These are phyloP conservation scores for Paraconiothyrium brasiliense DNA, from an alignment of 2,329 filamentous ascomycete species.

Conservation along the genomic window DNA sequence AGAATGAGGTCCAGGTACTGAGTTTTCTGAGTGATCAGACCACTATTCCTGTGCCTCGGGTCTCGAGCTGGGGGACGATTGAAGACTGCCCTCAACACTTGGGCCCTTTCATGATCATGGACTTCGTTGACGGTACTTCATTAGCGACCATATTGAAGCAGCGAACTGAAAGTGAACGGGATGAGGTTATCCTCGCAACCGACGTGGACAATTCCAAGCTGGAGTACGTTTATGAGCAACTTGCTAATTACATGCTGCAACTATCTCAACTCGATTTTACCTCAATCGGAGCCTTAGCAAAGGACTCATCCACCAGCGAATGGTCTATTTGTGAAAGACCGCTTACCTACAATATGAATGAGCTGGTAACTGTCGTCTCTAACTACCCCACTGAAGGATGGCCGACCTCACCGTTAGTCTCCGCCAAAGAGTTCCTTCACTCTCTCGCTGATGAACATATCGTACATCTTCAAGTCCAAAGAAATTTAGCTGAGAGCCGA, in stretches of 20 bases:
- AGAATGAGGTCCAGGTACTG: slow-evolving; percentile 29
- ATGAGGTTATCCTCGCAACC: slow-evolving; percentile 25
- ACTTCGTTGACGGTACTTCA: slow-evolving; percentile 29
- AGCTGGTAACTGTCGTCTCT: slow-evolving; percentile 34
- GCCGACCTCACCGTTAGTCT: slow-evolving; percentile 37
- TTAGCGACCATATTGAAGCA: slow-evolving; percentile 28
- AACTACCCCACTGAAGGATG: slow-evolving; percentile 43
- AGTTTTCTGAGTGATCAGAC: slow-evolving; percentile 27
- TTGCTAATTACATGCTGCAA: slow-evolving; percentile 28
- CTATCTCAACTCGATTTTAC: slow-evolving; percentile 25
- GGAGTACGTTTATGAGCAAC: slow-evolving; percentile 29
- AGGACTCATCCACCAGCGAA: slow-evolving; percentile 25
- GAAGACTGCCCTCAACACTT: slow-evolving; percentile 33
- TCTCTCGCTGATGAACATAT: slow-evolving; percentile 24
- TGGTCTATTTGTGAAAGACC: slow-evolving; percentile 43
- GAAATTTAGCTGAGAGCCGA: slow-evolving; percentile 32
- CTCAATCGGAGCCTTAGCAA: slow-evolving; percentile 45
- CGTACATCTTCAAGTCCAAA: slow-evolving; percentile 32
- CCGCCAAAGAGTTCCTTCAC: slow-evolving; percentile 29
- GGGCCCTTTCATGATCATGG: slow-evolving; percentile 39
- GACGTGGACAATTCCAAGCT: slow-evolving; percentile 29
- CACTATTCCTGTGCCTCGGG: slow-evolving; percentile 27
- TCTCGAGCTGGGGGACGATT: slow-evolving; percentile 29
- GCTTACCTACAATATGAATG: slow-evolving; percentile 35
- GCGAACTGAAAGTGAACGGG: slow-evolving; percentile 27